Evolutionary conservation across 768 basidiomycete genomes (phyloP).

Genomic region (Trametes punicea): DNA sequence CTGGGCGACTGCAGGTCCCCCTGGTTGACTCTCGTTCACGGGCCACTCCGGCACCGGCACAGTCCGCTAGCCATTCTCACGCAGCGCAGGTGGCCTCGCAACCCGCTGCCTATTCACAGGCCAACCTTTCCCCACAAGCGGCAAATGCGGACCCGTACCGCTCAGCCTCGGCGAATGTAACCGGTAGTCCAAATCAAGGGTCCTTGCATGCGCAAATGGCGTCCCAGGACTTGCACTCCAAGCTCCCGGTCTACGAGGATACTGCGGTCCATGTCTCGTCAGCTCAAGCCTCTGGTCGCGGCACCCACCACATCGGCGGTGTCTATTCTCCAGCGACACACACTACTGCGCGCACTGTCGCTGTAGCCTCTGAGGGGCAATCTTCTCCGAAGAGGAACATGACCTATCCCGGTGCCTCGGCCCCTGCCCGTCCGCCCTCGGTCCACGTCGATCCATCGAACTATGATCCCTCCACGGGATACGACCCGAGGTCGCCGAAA

Average conservation of each 20-base stretch:
- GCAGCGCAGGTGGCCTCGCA: neutral
- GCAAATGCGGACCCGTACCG: neutral
- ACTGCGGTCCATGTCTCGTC: neutral
- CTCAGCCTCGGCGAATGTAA: neutral
- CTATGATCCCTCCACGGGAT: neutral
- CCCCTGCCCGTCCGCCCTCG: neutral
- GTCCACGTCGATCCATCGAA: conserved; percentile 6
- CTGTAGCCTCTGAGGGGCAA: neutral
- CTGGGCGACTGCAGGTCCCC: neutral
- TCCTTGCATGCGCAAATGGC: neutral
- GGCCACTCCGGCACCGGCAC: conserved; percentile 2
- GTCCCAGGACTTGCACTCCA: neutral
- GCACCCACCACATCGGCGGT: neutral
- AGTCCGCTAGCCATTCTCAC: neutral
- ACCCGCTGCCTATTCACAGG: neutral
- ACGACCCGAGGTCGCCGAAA: conserved; percentile 20
- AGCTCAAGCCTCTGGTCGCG: neutral
- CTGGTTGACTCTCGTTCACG: conserved; percentile 5
- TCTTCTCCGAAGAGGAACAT: conserved; percentile 10
- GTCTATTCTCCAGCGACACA: neutral
- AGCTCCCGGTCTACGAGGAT: conserved; percentile 12
- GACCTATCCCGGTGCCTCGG: conserved; percentile 17
- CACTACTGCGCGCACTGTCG: neutral
- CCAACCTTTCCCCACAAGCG: neutral
- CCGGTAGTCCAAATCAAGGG: neutral